Evolutionary conservation across 2,329 filamentous ascomycete genomes (phyloP), one percentile per base, ranked within the genome.

Genomic region (Trichoderma cornu-damae): DNA sequence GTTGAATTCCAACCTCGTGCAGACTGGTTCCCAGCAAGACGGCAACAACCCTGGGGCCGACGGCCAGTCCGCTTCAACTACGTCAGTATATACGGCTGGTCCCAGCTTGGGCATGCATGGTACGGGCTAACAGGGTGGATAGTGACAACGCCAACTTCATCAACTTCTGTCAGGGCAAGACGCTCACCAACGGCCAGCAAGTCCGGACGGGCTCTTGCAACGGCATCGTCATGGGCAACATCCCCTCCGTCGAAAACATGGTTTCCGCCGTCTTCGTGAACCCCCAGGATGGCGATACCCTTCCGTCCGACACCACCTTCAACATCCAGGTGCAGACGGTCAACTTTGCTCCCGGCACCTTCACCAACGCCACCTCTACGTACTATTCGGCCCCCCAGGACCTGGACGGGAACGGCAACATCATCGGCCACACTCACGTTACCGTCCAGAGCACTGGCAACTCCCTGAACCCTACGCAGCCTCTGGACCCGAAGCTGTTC

Each of bases 321-420:
- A 69, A 77, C 49, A 76, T 85, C 58, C 63, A 73, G n/a, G 71
- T 85, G 20, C 76, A 79, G 61, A 73, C 80, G 38, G 61, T 68
- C 56, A 82, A 83, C 72, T 75, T 86, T 61, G 67, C 74, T 16
- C 71, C 82, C 12, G 83, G 83, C n/a, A 72, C 75, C 50, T 86
- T 86, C 67, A 85, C 82, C 61, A 85, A 86, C 63, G 78, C 83
- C 34, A 73, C 75, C 51, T 75, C 66, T 61, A 85, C 82, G 32
- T 86, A 85, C 74, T 85, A 86, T 70, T 70, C 80, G 4, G 81
- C 81, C 9, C 82, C 82, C 8, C 81, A 84, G 68, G 67, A 77
- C 40, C 69, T 84, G 3, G 72, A 79, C 61, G 67, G 68, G 40
- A 57, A 67, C 22, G 81, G 81, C 42, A 68, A 75, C 35, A 73